A percentile compares a stretch with the other conserved stretches of the same genome.
phyloP scores from a whole-genome alignment of 2,329 filamentous ascomycete species.

The Amesomyces nigricolor region DNA sequence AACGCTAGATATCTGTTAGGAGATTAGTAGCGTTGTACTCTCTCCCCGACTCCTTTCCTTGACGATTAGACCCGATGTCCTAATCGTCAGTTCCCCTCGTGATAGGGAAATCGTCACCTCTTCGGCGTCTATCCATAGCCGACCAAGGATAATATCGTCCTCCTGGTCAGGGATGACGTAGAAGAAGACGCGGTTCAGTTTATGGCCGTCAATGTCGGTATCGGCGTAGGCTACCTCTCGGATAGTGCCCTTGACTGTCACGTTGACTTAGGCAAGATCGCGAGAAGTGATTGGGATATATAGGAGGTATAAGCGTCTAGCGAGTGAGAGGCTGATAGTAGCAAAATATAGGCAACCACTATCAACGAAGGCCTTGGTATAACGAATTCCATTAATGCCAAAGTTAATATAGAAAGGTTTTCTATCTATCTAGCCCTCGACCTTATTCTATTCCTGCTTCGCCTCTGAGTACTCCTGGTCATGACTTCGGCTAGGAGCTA shows the following conservation, averaged over 20 bases:
- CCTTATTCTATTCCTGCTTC: neutral
- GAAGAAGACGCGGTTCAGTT: neutral
- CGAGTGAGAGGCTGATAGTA: neutral
- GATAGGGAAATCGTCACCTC: too few relatives aligned
- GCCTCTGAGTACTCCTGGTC: neutral
- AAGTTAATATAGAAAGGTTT: neutral
- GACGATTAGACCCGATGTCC: too few relatives aligned
- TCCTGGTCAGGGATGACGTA: neutral
- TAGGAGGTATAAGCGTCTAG: neutral
- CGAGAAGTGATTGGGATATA: neutral
- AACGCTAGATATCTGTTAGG: neutral
- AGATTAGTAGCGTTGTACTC: neutral
- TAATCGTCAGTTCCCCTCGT: too few relatives aligned
- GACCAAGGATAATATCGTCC: neutral
- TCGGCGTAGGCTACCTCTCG: neutral
- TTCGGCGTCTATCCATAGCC: too few relatives aligned
- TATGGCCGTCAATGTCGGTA: neutral
- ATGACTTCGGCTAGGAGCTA: conserved; percentile 1
- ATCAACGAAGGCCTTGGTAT: neutral
- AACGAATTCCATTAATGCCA: neutral
- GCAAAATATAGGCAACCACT: neutral
- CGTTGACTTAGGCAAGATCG: neutral
- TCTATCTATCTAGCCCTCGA: neutral
- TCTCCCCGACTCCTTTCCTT: too few relatives aligned
- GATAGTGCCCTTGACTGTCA: neutral